These are phyloP conservation scores for Mycena capillaripes DNA, from an alignment of 768 basidiomycete genomes.

Conservation along the genomic window DNA sequence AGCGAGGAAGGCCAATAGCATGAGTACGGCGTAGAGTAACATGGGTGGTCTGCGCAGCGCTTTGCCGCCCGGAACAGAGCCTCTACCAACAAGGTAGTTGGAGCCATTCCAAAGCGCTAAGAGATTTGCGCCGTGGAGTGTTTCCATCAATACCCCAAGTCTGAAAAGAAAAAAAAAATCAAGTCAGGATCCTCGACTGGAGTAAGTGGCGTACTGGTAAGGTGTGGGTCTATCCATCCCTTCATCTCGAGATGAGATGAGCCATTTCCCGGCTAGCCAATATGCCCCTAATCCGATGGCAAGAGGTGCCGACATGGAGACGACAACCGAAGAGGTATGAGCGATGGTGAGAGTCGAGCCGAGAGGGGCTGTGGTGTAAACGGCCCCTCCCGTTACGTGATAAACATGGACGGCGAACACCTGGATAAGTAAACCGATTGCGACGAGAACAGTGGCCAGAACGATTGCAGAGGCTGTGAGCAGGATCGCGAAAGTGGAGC, in stretches of 20 bases:
- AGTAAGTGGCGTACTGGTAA: neutral
- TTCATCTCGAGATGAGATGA: neutral
- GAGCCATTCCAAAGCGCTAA: constrained; percentile 1
- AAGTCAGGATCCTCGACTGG: too few relatives aligned
- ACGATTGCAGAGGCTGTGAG: neutral
- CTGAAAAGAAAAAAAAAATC: neutral
- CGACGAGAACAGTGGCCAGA: neutral
- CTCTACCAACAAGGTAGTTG: constrained; percentile 6
- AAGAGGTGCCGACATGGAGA: neutral
- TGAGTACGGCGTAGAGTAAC: neutral
- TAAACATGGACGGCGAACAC: neutral
- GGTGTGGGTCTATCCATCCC: constrained; percentile 7
- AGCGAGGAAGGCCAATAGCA: constrained; percentile 1
- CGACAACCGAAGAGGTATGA: neutral
- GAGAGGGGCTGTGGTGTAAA: constrained; percentile 6
- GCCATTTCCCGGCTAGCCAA: constrained; percentile 4
- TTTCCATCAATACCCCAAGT: constrained; percentile 7
- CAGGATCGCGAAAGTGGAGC: neutral
- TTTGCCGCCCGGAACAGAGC: neutral
- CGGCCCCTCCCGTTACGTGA: neutral
- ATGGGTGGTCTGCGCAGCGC: neutral
- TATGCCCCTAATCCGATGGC: constrained; percentile 6
- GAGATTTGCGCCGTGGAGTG: constrained; percentile 8
- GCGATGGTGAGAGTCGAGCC: constrained; percentile 2
- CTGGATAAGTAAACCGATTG: neutral